Evolutionary conservation across 352 stramenopile genomes (phyloP), one percentile per base, ranked within the genome.

Genomic region (Pythium inflatum): DNA sequence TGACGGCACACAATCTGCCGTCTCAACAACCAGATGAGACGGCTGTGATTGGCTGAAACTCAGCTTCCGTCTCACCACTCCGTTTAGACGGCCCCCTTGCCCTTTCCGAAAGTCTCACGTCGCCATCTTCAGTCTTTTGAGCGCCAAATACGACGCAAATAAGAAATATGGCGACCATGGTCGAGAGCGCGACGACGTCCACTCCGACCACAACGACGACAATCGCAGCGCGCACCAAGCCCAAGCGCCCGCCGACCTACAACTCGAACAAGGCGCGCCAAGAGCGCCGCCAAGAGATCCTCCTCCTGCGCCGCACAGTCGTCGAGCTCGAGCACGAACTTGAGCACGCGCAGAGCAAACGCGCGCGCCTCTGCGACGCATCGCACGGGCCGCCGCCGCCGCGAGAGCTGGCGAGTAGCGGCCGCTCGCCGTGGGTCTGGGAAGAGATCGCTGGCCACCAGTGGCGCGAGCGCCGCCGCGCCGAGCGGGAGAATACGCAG

Each of bases 401-500:
- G 5, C 33, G 18, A 13, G 25, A 20, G 28, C 28, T 27, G 33
- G 43, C 24, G 30, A 43, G 22, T 27, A 33, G 18, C 60, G 41
- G 16, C 5, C 16, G 48, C 1, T 20, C 48, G 57, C 74, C 66
- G 58, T 63, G 64, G 31, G 71, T 77, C 24, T 77, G 71, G 71
- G 46, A 74, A 46, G 60, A 68, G 62, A 77, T 74, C 31, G 71
- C 71, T 2, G 45, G 41, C 20, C 66, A 61, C 50, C 71, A 77
- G 45, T 31, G 58, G 24, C 54, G 66, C 24, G 71, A 77, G 50
- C 66, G 61, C 3, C 66, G 71, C 12, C 66, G 66, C 12, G 65
- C 66, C 20, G 76, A 88, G 62, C 74, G 72, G 5, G 79, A 90
- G 66, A 68, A 68, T 58, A 70, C 72, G 8, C 76, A 80, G 11